A percentile compares a stretch with the other conserved stretches of the same genome.
phyloP scores from a whole-genome alignment of 352 stramenopile species.

The Globisporangium recalcitrans region DNA sequence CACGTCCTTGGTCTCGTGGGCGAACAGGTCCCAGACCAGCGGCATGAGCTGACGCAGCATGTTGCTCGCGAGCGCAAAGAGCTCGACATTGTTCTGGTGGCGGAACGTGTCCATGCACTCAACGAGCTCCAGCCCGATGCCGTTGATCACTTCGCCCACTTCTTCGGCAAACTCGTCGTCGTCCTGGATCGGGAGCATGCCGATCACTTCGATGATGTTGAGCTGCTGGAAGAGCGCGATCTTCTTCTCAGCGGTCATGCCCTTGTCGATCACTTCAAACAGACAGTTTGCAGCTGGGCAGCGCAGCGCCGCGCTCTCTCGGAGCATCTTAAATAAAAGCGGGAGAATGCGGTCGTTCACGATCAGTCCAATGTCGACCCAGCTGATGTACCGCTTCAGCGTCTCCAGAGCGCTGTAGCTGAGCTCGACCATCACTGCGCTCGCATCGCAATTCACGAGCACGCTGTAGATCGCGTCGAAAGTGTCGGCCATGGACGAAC shows the following conservation, averaged over 20 bases:
- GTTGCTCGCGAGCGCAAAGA: conserved; percentile 45
- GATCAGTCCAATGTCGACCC: conserved; percentile 80
- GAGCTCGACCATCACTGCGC: conserved; percentile 61
- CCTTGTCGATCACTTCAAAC: conserved; percentile 85
- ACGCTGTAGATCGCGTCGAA: conserved; percentile 85
- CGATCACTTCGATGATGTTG: conserved; percentile 58
- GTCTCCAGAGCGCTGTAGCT: conserved; percentile 66
- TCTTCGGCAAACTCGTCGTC: conserved; percentile 82
- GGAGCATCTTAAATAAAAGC: conserved; percentile 65
- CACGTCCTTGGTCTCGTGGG: conserved; percentile 77
- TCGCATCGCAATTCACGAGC: conserved; percentile 65
- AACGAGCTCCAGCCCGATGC: conserved; percentile 72
- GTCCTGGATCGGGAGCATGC: conserved; percentile 53
- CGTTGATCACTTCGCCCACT: conserved; percentile 80
- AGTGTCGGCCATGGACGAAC: conserved; percentile 61
- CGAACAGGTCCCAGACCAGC: conserved; percentile 77
- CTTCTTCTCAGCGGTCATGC: conserved; percentile 82
- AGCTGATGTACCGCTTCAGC: conserved; percentile 83
- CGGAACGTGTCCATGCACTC: conserved; percentile 79
- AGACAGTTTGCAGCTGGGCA: conserved; percentile 76
- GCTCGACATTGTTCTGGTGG: conserved; percentile 36
- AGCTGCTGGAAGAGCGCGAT: conserved; percentile 68
- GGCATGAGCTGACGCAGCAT: conserved; percentile 75
- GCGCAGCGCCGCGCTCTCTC: conserved; percentile 47
- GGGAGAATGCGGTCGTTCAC: conserved; percentile 82